Conservation (phyloP, 75 land plant species). For the Gnetum montanum region DNA sequence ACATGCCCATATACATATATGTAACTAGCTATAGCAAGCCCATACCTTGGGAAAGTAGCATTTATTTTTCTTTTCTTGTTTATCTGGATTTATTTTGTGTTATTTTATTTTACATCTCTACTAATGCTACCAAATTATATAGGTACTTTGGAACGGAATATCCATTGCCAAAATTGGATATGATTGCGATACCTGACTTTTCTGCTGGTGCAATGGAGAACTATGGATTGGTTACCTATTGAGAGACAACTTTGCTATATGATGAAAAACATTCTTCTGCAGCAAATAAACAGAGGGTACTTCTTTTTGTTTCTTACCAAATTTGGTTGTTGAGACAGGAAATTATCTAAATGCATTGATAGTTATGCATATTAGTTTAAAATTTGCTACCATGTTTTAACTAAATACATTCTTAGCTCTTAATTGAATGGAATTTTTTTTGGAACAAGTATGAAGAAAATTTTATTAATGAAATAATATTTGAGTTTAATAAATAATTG, state of each 20-base stretch:
- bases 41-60: no score
- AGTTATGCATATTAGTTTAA: no score
- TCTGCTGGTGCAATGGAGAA: conserved; percentile 99
- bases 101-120: conserved; percentile 15
- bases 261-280: conserved; percentile 93
- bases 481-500: neutral
- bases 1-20: no score
- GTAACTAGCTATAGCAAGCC: no score
- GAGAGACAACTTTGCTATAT: conserved; percentile 85
- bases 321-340: no score
- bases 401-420: neutral
- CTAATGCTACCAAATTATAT: no score
- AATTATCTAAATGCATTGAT: no score
- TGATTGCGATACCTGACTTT: conserved; percentile 97
- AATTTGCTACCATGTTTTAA: no score
- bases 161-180: conserved; percentile 87
- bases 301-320: neutral
- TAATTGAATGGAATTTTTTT: neutral
- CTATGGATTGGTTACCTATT: conserved; percentile 93
- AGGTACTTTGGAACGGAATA: conserved; percentile 88
- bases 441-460: neutral
- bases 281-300: conserved; percentile 85
- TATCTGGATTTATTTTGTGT: no score
- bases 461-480: no score
- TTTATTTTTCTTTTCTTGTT: no score